Percentiles rank a stretch among this genome's conserved stretches.
These are phyloP conservation scores for Phytopythium aichiense DNA, from an alignment of 352 stramenopile species.

Conservation along the genomic window DNA sequence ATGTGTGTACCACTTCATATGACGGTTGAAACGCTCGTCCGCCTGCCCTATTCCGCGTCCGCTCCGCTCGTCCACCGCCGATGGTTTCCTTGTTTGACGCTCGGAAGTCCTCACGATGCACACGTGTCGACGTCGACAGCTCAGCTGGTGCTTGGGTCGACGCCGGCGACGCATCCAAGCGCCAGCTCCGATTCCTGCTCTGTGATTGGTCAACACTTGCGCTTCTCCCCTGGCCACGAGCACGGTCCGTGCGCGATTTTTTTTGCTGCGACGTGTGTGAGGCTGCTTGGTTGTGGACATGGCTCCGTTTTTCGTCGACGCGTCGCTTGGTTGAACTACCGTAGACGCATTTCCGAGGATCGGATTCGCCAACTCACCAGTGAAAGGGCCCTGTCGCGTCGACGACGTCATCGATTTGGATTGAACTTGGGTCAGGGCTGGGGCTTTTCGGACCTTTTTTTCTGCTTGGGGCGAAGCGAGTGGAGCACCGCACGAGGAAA, in stretches of 20 bases:
- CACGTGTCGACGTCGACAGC: constrained; percentile 5
- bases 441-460: constrained; percentile 11
- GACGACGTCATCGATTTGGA: constrained; percentile 13
- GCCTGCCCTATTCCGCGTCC: not conserved
- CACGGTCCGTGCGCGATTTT: not conserved
- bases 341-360: not conserved
- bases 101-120: not conserved
- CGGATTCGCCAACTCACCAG: constrained; percentile 2
- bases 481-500: constrained; percentile 8
- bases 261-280: not conserved
- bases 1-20: constrained; percentile 12
- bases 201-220: not conserved
- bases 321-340: not conserved
- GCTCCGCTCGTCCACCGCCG: not conserved
- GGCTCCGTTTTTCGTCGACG: constrained; percentile 4
- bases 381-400: constrained; percentile 5
- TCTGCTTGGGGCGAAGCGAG: constrained; percentile 15
- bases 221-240: not conserved
- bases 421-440: constrained; percentile 11
- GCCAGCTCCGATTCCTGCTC: not conserved
- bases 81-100: not conserved
- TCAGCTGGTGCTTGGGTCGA: constrained; percentile 7
- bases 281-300: constrained; percentile 5
- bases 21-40: constrained; percentile 6
- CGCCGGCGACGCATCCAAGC: not conserved